phyloP scores from a whole-genome alignment of 148 eudicot genomes.

The Selenicereus undatus region DNA sequence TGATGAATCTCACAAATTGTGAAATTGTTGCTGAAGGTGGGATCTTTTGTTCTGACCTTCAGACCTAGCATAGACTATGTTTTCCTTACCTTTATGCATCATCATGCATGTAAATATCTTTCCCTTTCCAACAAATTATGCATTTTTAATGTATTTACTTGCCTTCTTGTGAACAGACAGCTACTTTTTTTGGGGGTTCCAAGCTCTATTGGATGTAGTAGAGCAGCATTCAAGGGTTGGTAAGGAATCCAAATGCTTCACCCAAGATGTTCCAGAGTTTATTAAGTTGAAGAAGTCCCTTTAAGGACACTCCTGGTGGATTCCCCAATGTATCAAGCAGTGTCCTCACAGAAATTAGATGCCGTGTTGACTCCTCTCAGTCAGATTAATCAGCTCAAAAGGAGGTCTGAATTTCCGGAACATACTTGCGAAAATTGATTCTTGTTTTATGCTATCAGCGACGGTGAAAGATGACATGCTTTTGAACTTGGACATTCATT shows the following conservation, averaged over 20 bases:
- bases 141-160: conserved; percentile 6
- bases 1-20: conserved; percentile 48
- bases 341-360: conserved; percentile 40
- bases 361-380: conserved; percentile 40
- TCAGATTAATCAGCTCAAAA: conserved; percentile 34
- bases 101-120: neutral
- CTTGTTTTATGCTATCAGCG: conserved; percentile 48
- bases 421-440: conserved; percentile 50
- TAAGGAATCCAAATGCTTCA: conserved; percentile 46
- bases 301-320: conserved; percentile 26
- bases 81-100: neutral
- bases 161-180: conserved; percentile 39
- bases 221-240: conserved; percentile 55
- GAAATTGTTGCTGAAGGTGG: conserved; percentile 69
- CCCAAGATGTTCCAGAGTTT: conserved; percentile 55
- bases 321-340: conserved; percentile 30
- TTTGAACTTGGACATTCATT: conserved; percentile 36
- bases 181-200: conserved; percentile 40
- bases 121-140: neutral
- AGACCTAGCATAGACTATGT: neutral
- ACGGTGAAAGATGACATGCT: conserved; percentile 48
- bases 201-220: conserved; percentile 49
- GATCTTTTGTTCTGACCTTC: conserved; percentile 1
- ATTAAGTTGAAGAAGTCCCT: conserved; percentile 40
- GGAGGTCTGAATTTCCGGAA: conserved; percentile 31